These are phyloP conservation scores for Neofusicoccum sp. DNA, from an alignment of 2,329 filamentous ascomycete species.

Conservation along the genomic window DNA sequence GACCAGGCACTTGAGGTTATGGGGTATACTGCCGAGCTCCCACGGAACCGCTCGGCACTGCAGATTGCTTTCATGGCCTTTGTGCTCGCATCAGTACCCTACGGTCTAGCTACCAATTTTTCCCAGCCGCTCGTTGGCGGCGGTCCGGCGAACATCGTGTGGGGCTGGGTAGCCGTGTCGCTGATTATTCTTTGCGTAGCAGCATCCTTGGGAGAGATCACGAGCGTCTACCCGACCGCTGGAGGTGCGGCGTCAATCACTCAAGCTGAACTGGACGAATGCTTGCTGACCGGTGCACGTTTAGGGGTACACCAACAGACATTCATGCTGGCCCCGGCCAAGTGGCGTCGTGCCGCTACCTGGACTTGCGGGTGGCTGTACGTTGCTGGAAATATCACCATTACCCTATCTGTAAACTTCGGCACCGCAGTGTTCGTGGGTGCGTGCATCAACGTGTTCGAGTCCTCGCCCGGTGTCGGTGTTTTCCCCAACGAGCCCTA, in stretches of 20 bases:
- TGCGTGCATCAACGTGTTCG: slow-evolving; percentile 57
- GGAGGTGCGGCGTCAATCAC: slow-evolving; percentile 48
- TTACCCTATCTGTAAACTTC: slow-evolving; percentile 80
- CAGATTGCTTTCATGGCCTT: slow-evolving; percentile 76
- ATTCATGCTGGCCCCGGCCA: slow-evolving; percentile 66
- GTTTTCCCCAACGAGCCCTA: slow-evolving; percentile 45
- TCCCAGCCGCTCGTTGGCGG: slow-evolving; percentile 66
- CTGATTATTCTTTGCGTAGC: slow-evolving; percentile 70
- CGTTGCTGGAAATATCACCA: slow-evolving; percentile 76
- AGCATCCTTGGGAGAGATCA: slow-evolving; percentile 69
- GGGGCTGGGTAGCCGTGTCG: slow-evolving; percentile 70
- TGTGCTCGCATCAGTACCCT: slow-evolving; percentile 71
- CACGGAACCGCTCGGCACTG: slow-evolving; percentile 63
- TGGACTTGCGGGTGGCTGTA: slow-evolving; percentile 77
- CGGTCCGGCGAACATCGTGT: slow-evolving; percentile 68
- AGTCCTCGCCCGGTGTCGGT: slow-evolving; percentile 44
- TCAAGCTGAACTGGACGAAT: neutral
- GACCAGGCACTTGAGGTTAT: slow-evolving; percentile 52
- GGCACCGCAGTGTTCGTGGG: slow-evolving; percentile 59
- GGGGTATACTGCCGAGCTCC: slow-evolving; percentile 65
- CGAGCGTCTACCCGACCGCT: slow-evolving; percentile 72
- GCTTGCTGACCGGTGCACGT: neutral
- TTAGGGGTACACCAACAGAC: slow-evolving; percentile 69
- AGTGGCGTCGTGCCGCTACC: slow-evolving; percentile 61
- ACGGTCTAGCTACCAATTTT: slow-evolving; percentile 69